Evolutionary conservation across 371 early-diverging fungal species (phyloP).

Genomic region (Actinomortierella wolfii): DNA sequence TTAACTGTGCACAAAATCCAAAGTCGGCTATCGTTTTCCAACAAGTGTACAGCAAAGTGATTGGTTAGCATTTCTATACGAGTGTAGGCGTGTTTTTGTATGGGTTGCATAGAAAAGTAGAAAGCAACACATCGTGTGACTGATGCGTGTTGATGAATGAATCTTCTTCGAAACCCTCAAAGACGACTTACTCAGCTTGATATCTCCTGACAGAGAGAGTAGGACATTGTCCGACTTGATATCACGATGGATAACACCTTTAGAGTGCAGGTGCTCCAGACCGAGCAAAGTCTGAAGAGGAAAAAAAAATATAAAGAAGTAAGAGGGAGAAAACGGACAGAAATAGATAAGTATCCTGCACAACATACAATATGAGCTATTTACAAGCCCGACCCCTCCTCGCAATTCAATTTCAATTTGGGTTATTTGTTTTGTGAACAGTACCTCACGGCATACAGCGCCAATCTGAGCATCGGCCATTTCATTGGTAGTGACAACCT

Average conservation of each 20-base stretch:
- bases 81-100: not conserved
- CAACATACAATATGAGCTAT: constrained; percentile 4
- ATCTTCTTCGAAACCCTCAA: constrained; percentile 9
- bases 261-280: constrained; percentile 89
- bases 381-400: no score
- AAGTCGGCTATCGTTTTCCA: constrained; percentile 95
- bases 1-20: constrained; percentile 93
- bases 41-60: constrained; percentile 6
- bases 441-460: constrained; percentile 86
- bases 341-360: not conserved
- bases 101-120: not conserved
- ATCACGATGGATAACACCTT: constrained; percentile 96
- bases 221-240: constrained; percentile 98
- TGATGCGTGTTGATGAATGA: not conserved
- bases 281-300: constrained; percentile 77
- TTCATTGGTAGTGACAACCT: constrained; percentile 88
- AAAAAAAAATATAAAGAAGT: constrained; percentile 1
- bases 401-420: no score
- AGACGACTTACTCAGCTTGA: constrained; percentile 82
- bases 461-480: constrained; percentile 97
- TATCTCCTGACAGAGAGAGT: no score
- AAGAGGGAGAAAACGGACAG: not conserved
- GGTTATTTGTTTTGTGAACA: no score
- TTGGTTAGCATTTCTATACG: not conserved
- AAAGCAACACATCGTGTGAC: constrained; percentile 17